phyloP scores from a whole-genome alignment of 108 stramenopile species.

The Nitzschia putrida region DNA sequence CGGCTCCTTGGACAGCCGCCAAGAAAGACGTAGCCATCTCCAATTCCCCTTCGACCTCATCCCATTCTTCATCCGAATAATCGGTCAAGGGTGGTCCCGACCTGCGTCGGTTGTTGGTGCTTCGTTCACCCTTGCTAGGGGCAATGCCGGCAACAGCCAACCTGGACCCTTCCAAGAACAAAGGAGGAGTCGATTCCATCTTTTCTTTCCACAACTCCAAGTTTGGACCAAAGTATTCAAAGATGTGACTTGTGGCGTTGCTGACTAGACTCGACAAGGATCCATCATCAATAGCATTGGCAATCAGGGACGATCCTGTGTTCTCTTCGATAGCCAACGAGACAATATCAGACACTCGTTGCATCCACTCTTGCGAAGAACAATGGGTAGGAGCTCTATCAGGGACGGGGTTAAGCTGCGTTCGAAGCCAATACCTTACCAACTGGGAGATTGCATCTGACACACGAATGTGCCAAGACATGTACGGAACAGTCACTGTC shows the following conservation, averaged over 20 bases:
- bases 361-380: constrained; percentile 24
- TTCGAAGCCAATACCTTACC: constrained; percentile 39
- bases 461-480: constrained; percentile 30
- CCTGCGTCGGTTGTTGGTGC: neutral
- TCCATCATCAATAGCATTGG: constrained; percentile 21
- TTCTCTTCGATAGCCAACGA: neutral
- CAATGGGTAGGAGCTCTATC: constrained; percentile 12
- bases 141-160: constrained; percentile 10
- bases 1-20: constrained; percentile 22
- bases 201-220: constrained; percentile 10
- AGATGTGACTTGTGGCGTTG: constrained; percentile 23
- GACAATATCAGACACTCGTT: constrained; percentile 26
- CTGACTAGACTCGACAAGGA: constrained; percentile 27
- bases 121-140: neutral
- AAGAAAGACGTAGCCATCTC: constrained; percentile 18
- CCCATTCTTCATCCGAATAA: constrained; percentile 14
- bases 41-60: constrained; percentile 20
- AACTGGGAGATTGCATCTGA: constrained; percentile 28
- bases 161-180: neutral
- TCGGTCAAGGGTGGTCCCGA: constrained; percentile 5
- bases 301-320: no score
- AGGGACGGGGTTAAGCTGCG: constrained; percentile 33
- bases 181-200: constrained; percentile 2
- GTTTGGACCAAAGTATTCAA: constrained; percentile 16
- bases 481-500: neutral